These are phyloP conservation scores for Candida chauliodis DNA, from an alignment of 805 yeast genomes.

Conservation along the genomic window DNA sequence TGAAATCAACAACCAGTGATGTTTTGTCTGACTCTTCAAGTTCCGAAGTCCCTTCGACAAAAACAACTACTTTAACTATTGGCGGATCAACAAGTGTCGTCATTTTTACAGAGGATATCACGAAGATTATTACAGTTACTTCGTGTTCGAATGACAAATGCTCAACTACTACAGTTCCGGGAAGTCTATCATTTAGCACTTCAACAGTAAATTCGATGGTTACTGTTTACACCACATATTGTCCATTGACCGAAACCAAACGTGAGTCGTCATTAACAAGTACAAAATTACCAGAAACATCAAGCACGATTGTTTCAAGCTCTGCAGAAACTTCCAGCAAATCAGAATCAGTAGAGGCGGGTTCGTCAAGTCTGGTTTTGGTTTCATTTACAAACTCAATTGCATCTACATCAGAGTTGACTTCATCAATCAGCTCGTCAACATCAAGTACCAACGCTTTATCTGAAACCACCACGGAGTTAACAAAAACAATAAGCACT, in stretches of 20 bases:
- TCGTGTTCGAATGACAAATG: constrained; percentile 34
- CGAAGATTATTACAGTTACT: constrained; percentile 32
- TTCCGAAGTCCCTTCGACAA: not conserved
- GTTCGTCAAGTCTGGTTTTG: not conserved
- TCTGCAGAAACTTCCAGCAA: too few relatives aligned
- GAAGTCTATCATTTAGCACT: constrained; percentile 22
- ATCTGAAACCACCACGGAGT: too few relatives aligned
- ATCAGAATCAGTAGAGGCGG: too few relatives aligned
- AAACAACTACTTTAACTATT: constrained; percentile 4
- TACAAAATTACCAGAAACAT: too few relatives aligned
- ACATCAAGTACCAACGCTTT: not conserved
- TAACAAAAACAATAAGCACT: not conserved
- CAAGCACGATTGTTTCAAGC: too few relatives aligned
- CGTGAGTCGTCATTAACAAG: not conserved
- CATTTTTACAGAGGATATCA: constrained; percentile 11
- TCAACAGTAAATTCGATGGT: constrained; percentile 21
- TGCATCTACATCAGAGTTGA: too few relatives aligned
- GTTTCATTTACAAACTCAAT: too few relatives aligned
- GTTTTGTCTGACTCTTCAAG: not conserved
- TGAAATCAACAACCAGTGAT: not conserved
- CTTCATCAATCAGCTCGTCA: not conserved
- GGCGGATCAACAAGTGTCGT: constrained; percentile 12
- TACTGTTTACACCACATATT: constrained; percentile 36
- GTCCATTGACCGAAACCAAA: constrained; percentile 19
- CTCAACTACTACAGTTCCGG: constrained; percentile 23